phyloP scores from a whole-genome alignment of 164 flowering plant genomes.

The Stephania cephalantha region DNA sequence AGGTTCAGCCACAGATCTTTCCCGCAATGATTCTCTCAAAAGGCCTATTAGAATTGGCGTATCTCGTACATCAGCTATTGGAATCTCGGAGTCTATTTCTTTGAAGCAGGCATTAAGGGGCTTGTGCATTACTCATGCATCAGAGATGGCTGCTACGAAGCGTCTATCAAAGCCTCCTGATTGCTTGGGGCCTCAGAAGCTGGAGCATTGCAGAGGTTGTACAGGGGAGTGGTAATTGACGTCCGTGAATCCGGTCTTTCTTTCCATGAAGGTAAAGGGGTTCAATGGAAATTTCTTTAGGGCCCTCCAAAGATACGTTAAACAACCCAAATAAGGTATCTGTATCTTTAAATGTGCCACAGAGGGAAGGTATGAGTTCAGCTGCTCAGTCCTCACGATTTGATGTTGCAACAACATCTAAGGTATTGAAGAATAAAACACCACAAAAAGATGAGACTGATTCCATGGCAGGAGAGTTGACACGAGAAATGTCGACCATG shows the following conservation, averaged over 20 bases:
- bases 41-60: conserved; percentile 53
- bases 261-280: conserved; percentile 36
- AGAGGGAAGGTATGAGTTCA: conserved; percentile 16
- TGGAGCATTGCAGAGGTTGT: conserved; percentile 51
- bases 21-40: conserved; percentile 51
- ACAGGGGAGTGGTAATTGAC: conserved; percentile 53
- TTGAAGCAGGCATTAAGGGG: conserved; percentile 92
- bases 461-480: conserved; percentile 19
- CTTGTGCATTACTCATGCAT: conserved; percentile 82
- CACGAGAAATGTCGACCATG: conserved; percentile 12
- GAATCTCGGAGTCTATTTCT: conserved; percentile 62
- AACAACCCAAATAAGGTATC: conserved; percentile 22
- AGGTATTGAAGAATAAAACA: conserved; percentile 16
- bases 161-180: conserved; percentile 44
- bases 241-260: conserved; percentile 37
- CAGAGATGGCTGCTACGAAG: conserved; percentile 89
- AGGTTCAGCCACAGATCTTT: conserved; percentile 22
- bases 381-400: conserved; percentile 18
- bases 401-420: conserved; percentile 11
- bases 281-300: conserved; percentile 51
- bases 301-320: conserved; percentile 34
- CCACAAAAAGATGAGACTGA: conserved; percentile 22
- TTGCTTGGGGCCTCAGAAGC: conserved; percentile 44
- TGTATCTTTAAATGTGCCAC: conserved; percentile 17
- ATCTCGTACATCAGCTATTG: conserved; percentile 52